A percentile compares a stretch with the other conserved stretches of the same genome.
These are phyloP conservation scores for Lippia alba DNA, from an alignment of 305 asterid species.

Conservation along the genomic window DNA sequence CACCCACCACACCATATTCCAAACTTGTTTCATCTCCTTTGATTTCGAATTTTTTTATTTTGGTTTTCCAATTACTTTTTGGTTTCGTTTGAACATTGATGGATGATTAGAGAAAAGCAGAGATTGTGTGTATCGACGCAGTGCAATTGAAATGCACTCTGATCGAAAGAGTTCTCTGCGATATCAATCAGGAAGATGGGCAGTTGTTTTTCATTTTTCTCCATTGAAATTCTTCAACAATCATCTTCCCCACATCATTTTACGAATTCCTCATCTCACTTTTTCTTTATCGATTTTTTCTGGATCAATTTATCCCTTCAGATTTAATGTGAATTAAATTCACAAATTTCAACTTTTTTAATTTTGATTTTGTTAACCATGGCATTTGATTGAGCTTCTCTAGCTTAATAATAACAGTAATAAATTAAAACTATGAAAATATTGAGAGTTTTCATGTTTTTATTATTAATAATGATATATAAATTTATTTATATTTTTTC, in stretches of 20 bases:
- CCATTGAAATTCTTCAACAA: conserved; percentile 48
- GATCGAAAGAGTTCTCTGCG: conserved; percentile 57
- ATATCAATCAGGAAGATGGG: conserved; percentile 49
- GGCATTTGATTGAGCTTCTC: too few species aligned
- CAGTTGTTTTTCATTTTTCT: conserved; percentile 48
- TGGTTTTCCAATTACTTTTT: not conserved
- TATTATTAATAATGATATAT: too few species aligned
- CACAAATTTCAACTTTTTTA: too few species aligned
- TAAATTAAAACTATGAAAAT: too few species aligned
- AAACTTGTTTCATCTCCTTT: not conserved
- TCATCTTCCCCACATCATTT: conserved; percentile 55
- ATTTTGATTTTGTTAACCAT: too few species aligned
- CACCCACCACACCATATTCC: not conserved
- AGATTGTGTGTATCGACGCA: conserved; percentile 57
- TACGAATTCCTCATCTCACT: not conserved
- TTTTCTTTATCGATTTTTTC: not conserved
- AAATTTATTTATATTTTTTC: too few species aligned
- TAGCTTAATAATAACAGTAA: too few species aligned
- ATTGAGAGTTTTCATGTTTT: too few species aligned
- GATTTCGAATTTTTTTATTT: not conserved
- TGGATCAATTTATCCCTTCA: too few species aligned
- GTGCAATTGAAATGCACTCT: conserved; percentile 47
- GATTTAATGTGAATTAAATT: too few species aligned
- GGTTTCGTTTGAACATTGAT: not conserved
- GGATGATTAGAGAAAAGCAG: conserved; percentile 32